Percentiles rank a stretch among this genome's conserved stretches.
These are phyloP conservation scores for Coprinellus micaceus DNA, from an alignment of 768 basidiomycete species.

Conservation along the genomic window DNA sequence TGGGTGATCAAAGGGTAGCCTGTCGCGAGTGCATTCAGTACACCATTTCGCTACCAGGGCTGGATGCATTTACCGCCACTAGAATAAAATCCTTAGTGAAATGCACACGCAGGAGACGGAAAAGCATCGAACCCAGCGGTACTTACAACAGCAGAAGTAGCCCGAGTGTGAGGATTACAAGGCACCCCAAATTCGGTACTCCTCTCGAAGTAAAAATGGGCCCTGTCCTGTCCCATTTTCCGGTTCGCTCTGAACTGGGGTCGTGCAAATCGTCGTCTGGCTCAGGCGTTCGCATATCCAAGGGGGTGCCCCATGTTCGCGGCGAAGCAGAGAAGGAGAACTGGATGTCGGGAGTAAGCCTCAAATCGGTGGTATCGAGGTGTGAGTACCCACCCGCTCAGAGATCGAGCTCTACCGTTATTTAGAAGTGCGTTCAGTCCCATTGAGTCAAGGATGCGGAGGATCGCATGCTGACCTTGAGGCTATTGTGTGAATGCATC, in stretches of 20 bases:
- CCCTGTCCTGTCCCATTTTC: constrained; percentile 52
- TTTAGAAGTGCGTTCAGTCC: too few species aligned
- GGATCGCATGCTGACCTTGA: too few species aligned
- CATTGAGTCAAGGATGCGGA: neutral
- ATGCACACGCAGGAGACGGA: too few species aligned
- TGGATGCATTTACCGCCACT: constrained; percentile 34
- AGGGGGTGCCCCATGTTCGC: constrained; percentile 44
- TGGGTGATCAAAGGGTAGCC: constrained; percentile 41
- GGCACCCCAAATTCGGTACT: constrained; percentile 62
- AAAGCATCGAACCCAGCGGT: too few species aligned
- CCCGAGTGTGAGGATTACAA: constrained; percentile 49
- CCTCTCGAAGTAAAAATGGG: constrained; percentile 60
- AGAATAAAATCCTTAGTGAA: too few species aligned
- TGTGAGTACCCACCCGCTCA: too few species aligned
- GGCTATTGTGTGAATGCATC: too few species aligned
- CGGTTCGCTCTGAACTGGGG: constrained; percentile 54
- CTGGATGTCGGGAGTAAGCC: constrained; percentile 20
- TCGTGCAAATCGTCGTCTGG: constrained; percentile 64
- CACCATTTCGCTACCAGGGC: neutral
- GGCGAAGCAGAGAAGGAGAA: constrained; percentile 43
- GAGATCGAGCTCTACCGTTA: too few species aligned
- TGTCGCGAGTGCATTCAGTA: constrained; percentile 45
- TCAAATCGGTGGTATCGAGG: too few species aligned
- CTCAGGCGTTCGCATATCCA: constrained; percentile 44
- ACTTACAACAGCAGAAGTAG: constrained; percentile 58